Evolutionary conservation across 306 rosid genomes (phyloP).

Genomic region (Cicer yamashitae): DNA sequence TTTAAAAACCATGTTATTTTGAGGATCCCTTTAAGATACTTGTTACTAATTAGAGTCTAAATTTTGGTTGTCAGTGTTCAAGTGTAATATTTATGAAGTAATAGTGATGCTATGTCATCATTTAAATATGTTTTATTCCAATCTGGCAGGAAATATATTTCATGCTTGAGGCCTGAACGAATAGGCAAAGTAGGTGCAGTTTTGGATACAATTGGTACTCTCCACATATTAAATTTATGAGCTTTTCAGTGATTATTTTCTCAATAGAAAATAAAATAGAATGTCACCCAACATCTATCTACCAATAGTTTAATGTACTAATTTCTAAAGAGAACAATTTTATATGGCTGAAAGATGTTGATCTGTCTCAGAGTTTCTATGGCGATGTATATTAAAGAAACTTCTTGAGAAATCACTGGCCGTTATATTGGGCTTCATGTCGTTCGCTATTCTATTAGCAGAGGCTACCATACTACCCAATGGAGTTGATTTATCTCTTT

Average conservation of each 20-base stretch:
- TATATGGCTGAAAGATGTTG: constrained; percentile 38
- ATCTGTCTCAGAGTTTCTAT: constrained; percentile 76
- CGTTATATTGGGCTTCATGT: constrained; percentile 69
- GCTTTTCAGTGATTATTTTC: constrained; percentile 9
- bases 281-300: background rate
- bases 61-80: background rate
- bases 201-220: constrained; percentile 77
- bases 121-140: constrained; percentile 10
- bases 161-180: constrained; percentile 82
- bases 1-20: no score
- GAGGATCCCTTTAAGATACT: no score
- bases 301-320: background rate
- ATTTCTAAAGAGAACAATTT: constrained; percentile 10
- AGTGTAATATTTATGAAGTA: constrained; percentile 22
- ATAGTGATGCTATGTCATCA: constrained; percentile 10
- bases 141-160: constrained; percentile 79
- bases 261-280: background rate
- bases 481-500: constrained; percentile 80
- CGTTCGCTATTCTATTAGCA: constrained; percentile 83
- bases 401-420: constrained; percentile 75
- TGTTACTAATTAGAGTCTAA: background rate
- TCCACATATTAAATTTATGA: constrained; percentile 27
- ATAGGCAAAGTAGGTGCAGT: constrained; percentile 68
- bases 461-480: constrained; percentile 88
- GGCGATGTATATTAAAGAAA: constrained; percentile 86